Evolutionary conservation across 163 green algal genomes (phyloP), one percentile per base, ranked within the genome.

Genomic region (Chlorella variabilis): DNA sequence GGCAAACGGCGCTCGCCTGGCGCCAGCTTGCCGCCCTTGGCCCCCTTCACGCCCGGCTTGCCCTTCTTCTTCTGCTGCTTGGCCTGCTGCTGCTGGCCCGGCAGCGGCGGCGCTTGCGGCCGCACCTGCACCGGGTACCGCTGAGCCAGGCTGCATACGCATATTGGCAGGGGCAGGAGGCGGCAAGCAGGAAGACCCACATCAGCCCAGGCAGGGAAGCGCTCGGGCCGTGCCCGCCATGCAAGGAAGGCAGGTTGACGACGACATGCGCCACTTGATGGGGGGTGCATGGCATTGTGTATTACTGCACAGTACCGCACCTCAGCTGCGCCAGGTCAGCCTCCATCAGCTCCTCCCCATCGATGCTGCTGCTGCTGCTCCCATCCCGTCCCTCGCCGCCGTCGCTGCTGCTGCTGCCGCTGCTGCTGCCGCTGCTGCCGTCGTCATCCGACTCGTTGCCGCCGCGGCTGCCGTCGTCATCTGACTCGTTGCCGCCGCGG

Each of bases 11-110:
- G n/a, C n/a, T n/a, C 48, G 71, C 77, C 78, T 77, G 71, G 67
- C 49, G 82, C 61, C 59, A 83, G 61, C 68, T 86, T 74, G 59
- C 71, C 75, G 33, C 82, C 82, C 69, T 83, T 82, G n/a, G 71
- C 62, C 1, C 74, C 74, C 29, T 83, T 82, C 20, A 74, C 54
- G 0, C 38, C 68, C 33, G 67, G 31, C 67, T 39, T 73, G 39
- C 41, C 27, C 78, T 74, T 73, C 68, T 65, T 84, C 68, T 83
- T 69, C 25, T 69, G 17, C 34, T 63, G 31, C 41, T 62, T 63
- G 61, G 33, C 31, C 59, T n/a, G 15, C 75, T 77, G 77, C 31
- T 29, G 25, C 77, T 75, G 61, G 15, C 77, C 62, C 3, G 69
- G 51, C 59, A 75, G 51, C 49, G 62, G 71, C 59, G 68, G 38